phyloP scores from a whole-genome alignment of 2,329 filamentous ascomycete genomes.

The Clarireedia homoeocarpa region DNA sequence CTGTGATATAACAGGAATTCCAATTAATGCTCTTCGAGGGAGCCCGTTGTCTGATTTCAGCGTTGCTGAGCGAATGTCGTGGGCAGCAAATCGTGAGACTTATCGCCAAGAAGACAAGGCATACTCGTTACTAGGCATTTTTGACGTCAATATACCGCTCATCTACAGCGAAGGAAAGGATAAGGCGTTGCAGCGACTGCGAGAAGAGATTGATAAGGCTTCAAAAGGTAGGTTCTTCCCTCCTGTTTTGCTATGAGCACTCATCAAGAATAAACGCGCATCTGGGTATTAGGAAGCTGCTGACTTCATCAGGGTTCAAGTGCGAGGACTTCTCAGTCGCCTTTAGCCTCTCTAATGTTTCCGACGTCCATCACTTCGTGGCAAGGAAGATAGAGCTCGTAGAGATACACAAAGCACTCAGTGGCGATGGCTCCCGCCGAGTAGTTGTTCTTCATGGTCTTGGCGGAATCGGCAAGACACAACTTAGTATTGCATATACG shows the following conservation, averaged over 20 bases:
- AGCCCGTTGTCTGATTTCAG: conserved; percentile 13
- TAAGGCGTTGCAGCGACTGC: no score
- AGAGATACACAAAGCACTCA: no score
- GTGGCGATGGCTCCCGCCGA: no score
- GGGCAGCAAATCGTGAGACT: conserved; percentile 33
- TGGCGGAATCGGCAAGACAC: no score
- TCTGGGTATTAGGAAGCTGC: neutral
- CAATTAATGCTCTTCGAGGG: conserved; percentile 10
- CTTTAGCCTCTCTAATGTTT: neutral
- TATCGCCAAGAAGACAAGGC: conserved; percentile 30
- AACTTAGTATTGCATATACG: no score
- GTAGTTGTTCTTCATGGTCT: no score
- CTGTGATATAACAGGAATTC: conserved; percentile 13
- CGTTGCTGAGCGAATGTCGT: conserved; percentile 25
- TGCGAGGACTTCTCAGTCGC: neutral
- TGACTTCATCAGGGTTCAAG: neutral
- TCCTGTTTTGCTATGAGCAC: conserved; percentile 26
- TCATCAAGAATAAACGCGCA: no score
- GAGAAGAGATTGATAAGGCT: no score
- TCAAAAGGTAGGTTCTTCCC: no score
- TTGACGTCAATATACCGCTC: conserved; percentile 37
- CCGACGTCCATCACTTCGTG: neutral
- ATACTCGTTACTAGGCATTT: conserved; percentile 38
- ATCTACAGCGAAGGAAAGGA: no score
- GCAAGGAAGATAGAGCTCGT: neutral